A percentile compares a stretch with the other conserved stretches of the same genome.
Conservation (phyloP, 1,284 basidiomycete genomes). For the Austroboletus olivaceoglutinosus region DNA sequence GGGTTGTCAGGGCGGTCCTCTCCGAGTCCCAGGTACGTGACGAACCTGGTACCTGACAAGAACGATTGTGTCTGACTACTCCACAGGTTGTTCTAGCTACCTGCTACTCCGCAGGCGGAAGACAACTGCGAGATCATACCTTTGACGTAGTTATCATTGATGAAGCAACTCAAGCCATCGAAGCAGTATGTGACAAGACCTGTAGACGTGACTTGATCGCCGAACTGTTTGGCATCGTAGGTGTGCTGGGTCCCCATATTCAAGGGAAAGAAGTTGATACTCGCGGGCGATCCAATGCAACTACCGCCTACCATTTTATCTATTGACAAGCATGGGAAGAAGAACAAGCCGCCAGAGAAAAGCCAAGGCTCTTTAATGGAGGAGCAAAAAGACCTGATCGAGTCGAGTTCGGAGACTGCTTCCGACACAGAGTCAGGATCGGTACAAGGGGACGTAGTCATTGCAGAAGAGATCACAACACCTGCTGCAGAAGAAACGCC, state of each 20-base stretch:
- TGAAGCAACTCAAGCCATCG: slow-evolving; percentile 95
- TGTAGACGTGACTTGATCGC: no score
- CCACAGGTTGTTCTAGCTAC: slow-evolving; percentile 83
- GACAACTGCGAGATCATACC: slow-evolving; percentile 68
- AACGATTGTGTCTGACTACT: not conserved
- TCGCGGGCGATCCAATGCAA: slow-evolving; percentile 90
- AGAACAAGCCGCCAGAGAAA: slow-evolving; percentile 13
- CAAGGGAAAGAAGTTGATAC: slow-evolving; percentile 83
- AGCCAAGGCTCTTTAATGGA: not conserved
- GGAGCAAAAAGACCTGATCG: not conserved
- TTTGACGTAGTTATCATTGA: slow-evolving; percentile 96
- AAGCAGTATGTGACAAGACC: slow-evolving; percentile 57
- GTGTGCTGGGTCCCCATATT: slow-evolving; percentile 96
- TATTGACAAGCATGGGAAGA: slow-evolving; percentile 40
- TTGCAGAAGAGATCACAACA: slow-evolving; percentile 18
- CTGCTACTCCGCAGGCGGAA: slow-evolving; percentile 86
- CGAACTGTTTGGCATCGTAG: slow-evolving; percentile 38
- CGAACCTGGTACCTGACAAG: slow-evolving; percentile 48
- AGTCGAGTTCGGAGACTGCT: slow-evolving; percentile 7
- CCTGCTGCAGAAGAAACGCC: slow-evolving; percentile 8
- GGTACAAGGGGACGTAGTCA: slow-evolving; percentile 20
- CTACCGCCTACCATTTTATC: slow-evolving; percentile 92
- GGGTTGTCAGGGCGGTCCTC: slow-evolving; percentile 79
- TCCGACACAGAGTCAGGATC: slow-evolving; percentile 19
- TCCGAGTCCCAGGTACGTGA: slow-evolving; percentile 64